Evolutionary conservation across 2,329 filamentous ascomycete species (phyloP), one percentile per base, ranked within the genome.

Genomic region (Cytospora piceae): DNA sequence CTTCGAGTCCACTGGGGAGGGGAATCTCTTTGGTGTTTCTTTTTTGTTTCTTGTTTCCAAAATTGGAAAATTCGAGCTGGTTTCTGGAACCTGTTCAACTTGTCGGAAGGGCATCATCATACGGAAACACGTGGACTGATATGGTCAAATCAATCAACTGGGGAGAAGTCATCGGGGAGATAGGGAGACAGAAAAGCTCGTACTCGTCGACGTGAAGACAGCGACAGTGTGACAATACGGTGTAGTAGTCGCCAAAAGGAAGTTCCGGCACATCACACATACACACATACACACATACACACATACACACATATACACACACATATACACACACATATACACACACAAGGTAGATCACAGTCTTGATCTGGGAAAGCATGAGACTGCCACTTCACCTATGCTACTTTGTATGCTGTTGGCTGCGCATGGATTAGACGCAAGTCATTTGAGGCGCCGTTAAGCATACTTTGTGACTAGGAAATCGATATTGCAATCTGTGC

Each of bases 91-190:
- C 39, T n/a, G 39, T n/a, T n/a, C 39, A 15, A 20, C 5, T 6
- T 20, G 15, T 42, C 9, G 7, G n/a, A n/a, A 3, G n/a, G 46
- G n/a, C n/a, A n/a, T n/a, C n/a, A n/a, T 4, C 14, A 24, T 24
- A 6, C n/a, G 46, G 39, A 22, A 22, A 49, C 46, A 49, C 46
- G 46, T 49, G 46, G n/a, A 24, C 4, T 14, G 46, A 24, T 49
- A 49, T 49, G n/a, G 22, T 49, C 46, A 49, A 49, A 49, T 49
- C 46, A 49, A 49, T 49, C 46, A 49, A 15, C 42, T 22, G 46
- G 20, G n/a, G 7, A 49, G 8, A 8, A 49, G 46, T 49, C n/a
- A 49, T 24, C 46, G 46, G 46, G 46, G 9, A 49, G 46, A 49
- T 49, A 5, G 46, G 46, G n/a, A 49, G n/a, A 24, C n/a, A 24